Conservation (phyloP, 352 stramenopile genomes). For the Globisporangium middletonii region DNA sequence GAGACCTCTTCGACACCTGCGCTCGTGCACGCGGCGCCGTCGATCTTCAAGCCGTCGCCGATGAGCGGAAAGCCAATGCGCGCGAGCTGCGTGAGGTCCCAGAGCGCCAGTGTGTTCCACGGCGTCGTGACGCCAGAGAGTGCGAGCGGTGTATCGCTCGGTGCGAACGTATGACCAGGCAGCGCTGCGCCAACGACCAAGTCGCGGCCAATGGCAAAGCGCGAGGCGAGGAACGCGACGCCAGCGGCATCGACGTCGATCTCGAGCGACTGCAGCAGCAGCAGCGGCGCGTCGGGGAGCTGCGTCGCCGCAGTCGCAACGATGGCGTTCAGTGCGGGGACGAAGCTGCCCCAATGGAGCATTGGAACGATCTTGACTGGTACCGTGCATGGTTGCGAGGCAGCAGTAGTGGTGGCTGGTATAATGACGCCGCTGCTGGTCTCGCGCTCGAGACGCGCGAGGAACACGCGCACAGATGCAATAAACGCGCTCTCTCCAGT, state of each 20-base stretch:
- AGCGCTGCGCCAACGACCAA: conserved; percentile 91
- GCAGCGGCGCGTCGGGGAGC: conserved; percentile 40
- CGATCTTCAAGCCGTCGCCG: conserved; percentile 74
- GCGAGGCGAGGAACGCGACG: conserved; percentile 50
- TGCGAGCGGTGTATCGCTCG: conserved; percentile 30
- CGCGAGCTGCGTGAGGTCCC: conserved; percentile 87
- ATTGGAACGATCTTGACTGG: conserved; percentile 84
- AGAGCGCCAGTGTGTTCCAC: conserved; percentile 96
- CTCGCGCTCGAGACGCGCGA: conserved; percentile 26
- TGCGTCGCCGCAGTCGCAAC: conserved; percentile 57
- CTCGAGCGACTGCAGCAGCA: conserved; percentile 92
- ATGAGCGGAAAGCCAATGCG: conserved; percentile 89
- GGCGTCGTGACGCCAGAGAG: conserved; percentile 88
- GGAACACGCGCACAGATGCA: conserved; percentile 34
- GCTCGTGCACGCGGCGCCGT: conserved; percentile 15
- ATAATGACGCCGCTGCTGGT: conserved; percentile 5
- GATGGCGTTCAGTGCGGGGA: conserved; percentile 94
- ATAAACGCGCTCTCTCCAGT: conserved; percentile 23
- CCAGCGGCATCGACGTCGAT: conserved; percentile 48
- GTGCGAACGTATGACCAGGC: conserved; percentile 67
- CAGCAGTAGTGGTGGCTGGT: not conserved
- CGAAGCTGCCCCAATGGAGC: conserved; percentile 92
- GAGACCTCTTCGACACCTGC: conserved; percentile 92
- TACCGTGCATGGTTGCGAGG: conserved; percentile 3
- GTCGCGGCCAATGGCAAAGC: conserved; percentile 63